These are phyloP conservation scores for Rhizomucor miehei DNA, from an alignment of 371 early-diverging fungal genomes.

Conservation along the genomic window DNA sequence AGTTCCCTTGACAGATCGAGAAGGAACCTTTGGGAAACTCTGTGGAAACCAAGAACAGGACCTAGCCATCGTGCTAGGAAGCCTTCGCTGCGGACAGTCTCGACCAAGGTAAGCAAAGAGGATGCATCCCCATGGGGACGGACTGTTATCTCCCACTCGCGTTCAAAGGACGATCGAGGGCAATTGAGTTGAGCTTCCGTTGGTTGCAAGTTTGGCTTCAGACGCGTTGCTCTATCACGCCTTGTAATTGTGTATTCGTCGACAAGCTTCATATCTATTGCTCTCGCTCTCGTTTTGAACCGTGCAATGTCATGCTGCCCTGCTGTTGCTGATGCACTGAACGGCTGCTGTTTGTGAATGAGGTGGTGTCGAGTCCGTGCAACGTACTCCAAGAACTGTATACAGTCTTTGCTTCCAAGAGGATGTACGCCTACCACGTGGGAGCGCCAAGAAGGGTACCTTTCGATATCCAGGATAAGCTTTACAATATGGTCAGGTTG, in stretches of 20 bases:
- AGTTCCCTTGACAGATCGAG: slow-evolving; percentile 15
- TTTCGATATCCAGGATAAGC: slow-evolving; percentile 11
- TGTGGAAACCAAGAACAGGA: slow-evolving; percentile 16
- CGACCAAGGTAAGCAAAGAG: slow-evolving; percentile 10
- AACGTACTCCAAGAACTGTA: slow-evolving; percentile 14
- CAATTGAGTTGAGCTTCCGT: background rate
- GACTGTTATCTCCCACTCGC: slow-evolving; percentile 19
- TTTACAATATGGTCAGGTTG: slow-evolving; percentile 11
- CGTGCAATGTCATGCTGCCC: background rate
- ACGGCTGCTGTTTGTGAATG: slow-evolving; percentile 5
- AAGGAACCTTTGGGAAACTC: slow-evolving; percentile 18
- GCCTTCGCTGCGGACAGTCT: slow-evolving; percentile 15
- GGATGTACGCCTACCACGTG: slow-evolving; percentile 15
- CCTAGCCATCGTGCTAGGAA: slow-evolving; percentile 20
- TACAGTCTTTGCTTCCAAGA: background rate
- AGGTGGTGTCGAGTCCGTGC: slow-evolving; percentile 19
- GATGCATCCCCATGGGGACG: background rate
- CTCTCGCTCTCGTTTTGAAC: slow-evolving; percentile 13
- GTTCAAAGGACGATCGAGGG: slow-evolving; percentile 10
- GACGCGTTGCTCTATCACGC: slow-evolving; percentile 10
- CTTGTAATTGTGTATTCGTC: slow-evolving; percentile 7
- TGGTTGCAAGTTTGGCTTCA: background rate
- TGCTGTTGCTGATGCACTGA: no score
- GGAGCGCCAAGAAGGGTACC: slow-evolving; percentile 18
- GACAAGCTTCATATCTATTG: slow-evolving; percentile 10